Base-by-base conservation (phyloP, 1,139 yeast genomes). In the Zhuliangozyma blackwelliae region DNA sequence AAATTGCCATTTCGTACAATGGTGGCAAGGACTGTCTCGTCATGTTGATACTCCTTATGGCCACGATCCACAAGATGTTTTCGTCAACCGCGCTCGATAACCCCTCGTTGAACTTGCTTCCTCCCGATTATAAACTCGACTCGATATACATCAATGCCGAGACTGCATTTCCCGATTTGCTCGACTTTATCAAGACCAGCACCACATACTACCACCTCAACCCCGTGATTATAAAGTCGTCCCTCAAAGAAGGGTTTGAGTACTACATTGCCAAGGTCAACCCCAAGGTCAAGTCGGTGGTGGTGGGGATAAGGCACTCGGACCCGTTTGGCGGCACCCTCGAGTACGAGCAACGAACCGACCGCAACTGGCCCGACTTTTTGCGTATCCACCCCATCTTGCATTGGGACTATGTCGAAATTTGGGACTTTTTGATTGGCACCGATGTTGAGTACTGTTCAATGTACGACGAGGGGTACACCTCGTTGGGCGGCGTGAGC, bases 11-110 rank as follows among this genome's bases (percentile, higher is more conserved):
- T 7, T 82, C 94, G 5, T 88, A 83, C 58, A 88, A 88, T 52
- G 96, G 96, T 6, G 96, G 96, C 2, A 88, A 88, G 51, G 96
- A 88, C 59, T 88, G 96, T 50, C 68, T 86, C 26, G 96, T 87
- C 31, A 82, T 87, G 86, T 68, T 88, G 33, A 64, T 85, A 10
- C 55, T 88, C 2, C 72, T 82, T 28, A 60, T 85, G 39, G 80
- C 88, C 1, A 75, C 79, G 5, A 63, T 83, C 5, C 72, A 76
- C 49, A 57, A 59, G 28, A 60, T 61, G 40, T 53, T 49, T 40
- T 35, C 43, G 3, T 29, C 37, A 12, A 19, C 41, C 2, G 43
- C 33, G 10, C 7, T 23, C 23, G 20, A 31, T 28, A 30, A 40
- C 10, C 46, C 45, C 7, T 21, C 41, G 7, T 36, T 33, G 11